A percentile compares a stretch with the other conserved stretches of the same genome.
phyloP scores from a whole-genome alignment of 1,284 basidiomycete species.

The Ustilago bromivora region DNA sequence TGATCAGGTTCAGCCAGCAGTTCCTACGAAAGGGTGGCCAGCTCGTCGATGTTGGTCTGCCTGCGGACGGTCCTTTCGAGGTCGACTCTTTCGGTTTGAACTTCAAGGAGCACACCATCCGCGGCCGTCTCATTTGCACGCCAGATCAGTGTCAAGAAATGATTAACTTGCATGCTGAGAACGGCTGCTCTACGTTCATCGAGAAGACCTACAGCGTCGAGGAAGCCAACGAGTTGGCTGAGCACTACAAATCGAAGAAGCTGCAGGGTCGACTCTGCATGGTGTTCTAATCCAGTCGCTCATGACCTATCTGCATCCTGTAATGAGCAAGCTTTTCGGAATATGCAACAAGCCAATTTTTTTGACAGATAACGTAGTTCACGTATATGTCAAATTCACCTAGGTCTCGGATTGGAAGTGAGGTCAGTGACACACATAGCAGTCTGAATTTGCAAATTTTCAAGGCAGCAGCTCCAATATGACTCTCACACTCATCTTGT shows the following conservation, averaged over 20 bases:
- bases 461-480: too few relatives aligned
- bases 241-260: conserved; percentile 55
- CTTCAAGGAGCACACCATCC: conserved; percentile 64
- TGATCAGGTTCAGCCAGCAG: conserved; percentile 57
- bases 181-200: conserved; percentile 54
- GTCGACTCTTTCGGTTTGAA: conserved; percentile 57
- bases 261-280: conserved; percentile 58
- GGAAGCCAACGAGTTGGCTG: conserved; percentile 55
- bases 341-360: background rate
- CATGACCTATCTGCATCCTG: background rate
- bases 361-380: background rate
- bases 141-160: conserved; percentile 60
- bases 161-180: conserved; percentile 56
- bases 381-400: too few relatives aligned
- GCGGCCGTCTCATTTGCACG: conserved; percentile 61
- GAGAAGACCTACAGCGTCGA: conserved; percentile 63
- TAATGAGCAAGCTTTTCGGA: background rate
- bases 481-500: too few relatives aligned
- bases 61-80: conserved; percentile 58
- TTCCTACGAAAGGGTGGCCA: conserved; percentile 59
- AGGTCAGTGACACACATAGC: too few relatives aligned
- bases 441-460: too few relatives aligned
- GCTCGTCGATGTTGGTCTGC: conserved; percentile 59
- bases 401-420: too few relatives aligned
- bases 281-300: conserved; percentile 34